Evolutionary conservation across 2,329 filamentous ascomycete genomes (phyloP), one percentile per base, ranked within the genome.

Genomic region (Orbilia oligospora): DNA sequence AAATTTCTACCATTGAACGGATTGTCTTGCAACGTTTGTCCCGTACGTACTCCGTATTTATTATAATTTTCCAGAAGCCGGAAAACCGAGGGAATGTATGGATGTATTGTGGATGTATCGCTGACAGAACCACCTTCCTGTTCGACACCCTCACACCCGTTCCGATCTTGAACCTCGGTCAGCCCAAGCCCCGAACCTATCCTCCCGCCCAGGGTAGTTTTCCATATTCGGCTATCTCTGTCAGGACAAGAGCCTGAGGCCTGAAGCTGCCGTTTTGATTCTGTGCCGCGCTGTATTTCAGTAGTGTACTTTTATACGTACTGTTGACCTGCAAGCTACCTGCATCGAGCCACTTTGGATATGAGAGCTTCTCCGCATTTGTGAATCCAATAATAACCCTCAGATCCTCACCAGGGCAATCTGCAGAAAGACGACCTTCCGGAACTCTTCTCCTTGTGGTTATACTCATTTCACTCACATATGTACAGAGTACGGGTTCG

Each of bases 81-180:
- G 66, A 65, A 70, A 64, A 58, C 44, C 18, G 44, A 53, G 46
- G 49, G n/a, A n/a, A n/a, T n/a, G n/a, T n/a, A n/a, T n/a, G n/a
- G n/a, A n/a, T n/a, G n/a, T n/a, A n/a, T n/a, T n/a, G 24, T 18
- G 27, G 27, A 44, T 48, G 38, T 56, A 51, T 64, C 33, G 67
- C 58, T 67, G 73, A 69, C 73, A 77, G 73, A 67, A 77, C 58
- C 67, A 71, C 73, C 73, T 77, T 77, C 73, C 73, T 71, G 58
- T 77, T 77, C 73, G 51, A 77, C 51, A 63, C 58, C 73, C 67
- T 77, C 73, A 71, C 65, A 70, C 18, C 72, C 72, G 72, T 76
- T 70, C 72, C 67, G 67, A 71, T 67, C 44, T 67, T 46, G 73
- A 77, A 71, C 73, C 73, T 77, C 73, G 73, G 58, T 71, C 67